phyloP scores from a whole-genome alignment of 352 stramenopile species.

The Globisporangium nunn region DNA sequence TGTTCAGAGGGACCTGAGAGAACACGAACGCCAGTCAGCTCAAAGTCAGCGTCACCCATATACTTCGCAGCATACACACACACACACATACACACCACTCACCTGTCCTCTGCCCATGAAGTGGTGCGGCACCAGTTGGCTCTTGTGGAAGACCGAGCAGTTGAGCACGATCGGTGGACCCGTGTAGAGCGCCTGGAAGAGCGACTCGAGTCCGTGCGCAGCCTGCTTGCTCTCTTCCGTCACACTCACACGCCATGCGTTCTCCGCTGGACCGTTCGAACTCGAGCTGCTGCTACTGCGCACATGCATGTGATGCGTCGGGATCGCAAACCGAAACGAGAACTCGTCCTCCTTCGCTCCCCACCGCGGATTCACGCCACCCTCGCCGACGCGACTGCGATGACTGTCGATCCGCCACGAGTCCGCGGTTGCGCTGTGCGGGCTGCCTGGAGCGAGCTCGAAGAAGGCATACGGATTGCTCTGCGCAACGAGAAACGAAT shows the following conservation, averaged over 20 bases:
- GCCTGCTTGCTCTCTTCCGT: slow-evolving; percentile 24
- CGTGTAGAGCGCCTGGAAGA: slow-evolving; percentile 56
- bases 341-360: slow-evolving; percentile 43
- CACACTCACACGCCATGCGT: slow-evolving; percentile 38
- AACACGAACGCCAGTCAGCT: neutral
- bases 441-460: slow-evolving; percentile 30
- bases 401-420: slow-evolving; percentile 74
- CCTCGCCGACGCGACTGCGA: slow-evolving; percentile 44
- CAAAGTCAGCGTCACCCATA: neutral
- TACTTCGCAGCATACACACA: neutral
- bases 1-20: slow-evolving; percentile 34
- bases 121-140: slow-evolving; percentile 65
- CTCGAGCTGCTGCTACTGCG: slow-evolving; percentile 12
- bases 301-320: slow-evolving; percentile 53
- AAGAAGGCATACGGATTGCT: slow-evolving; percentile 78
- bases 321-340: slow-evolving; percentile 68
- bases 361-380: slow-evolving; percentile 56
- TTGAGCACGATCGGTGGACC: slow-evolving; percentile 50
- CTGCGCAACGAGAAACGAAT: slow-evolving; percentile 14
- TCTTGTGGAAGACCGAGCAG: slow-evolving; percentile 74
- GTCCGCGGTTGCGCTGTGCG: slow-evolving; percentile 34
- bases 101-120: slow-evolving; percentile 70
- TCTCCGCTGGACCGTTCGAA: slow-evolving; percentile 3
- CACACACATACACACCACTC: slow-evolving; percentile 1
- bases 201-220: slow-evolving; percentile 38